These are phyloP conservation scores for Chlorella variabilis DNA, from an alignment of 163 green algal species.

Conservation along the genomic window DNA sequence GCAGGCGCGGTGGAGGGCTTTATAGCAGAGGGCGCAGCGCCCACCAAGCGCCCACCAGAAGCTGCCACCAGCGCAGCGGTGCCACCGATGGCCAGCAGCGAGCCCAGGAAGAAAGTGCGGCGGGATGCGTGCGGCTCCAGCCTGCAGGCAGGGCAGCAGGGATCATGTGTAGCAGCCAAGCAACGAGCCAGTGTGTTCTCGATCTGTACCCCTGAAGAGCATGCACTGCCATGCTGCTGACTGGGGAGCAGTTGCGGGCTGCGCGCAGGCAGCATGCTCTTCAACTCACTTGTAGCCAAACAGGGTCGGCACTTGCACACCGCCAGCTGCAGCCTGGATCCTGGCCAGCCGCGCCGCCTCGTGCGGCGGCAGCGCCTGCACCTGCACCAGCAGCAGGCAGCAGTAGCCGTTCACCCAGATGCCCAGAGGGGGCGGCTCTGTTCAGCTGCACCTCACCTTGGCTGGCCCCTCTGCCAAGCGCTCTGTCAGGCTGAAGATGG, in stretches of 20 bases:
- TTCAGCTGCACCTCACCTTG: background rate
- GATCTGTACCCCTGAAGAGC: too few species aligned
- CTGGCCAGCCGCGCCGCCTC: constrained; percentile 19
- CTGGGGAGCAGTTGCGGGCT: too few species aligned
- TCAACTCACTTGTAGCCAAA: constrained; percentile 28
- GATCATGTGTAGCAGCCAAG: too few species aligned
- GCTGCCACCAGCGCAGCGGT: constrained; percentile 48
- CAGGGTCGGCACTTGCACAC: constrained; percentile 39
- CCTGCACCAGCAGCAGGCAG: too few species aligned
- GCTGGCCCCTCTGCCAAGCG: constrained; percentile 52
- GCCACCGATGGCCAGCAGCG: constrained; percentile 63
- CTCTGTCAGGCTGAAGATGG: constrained; percentile 65
- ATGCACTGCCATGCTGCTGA: too few species aligned
- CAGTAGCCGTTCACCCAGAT: too few species aligned
- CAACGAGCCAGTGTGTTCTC: too few species aligned
- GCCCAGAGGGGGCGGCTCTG: too few species aligned
- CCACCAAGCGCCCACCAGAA: background rate
- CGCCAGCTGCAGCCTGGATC: constrained; percentile 26
- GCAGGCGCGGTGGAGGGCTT: too few species aligned
- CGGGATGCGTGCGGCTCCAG: constrained; percentile 59
- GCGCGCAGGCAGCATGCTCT: background rate
- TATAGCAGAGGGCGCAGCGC: background rate
- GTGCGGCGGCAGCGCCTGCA: constrained; percentile 9
- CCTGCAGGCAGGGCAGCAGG: constrained; percentile 4
- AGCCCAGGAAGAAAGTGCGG: constrained; percentile 58